phyloP scores from a whole-genome alignment of 2,329 filamentous ascomycete genomes.

The Fusarium heterosporum region DNA sequence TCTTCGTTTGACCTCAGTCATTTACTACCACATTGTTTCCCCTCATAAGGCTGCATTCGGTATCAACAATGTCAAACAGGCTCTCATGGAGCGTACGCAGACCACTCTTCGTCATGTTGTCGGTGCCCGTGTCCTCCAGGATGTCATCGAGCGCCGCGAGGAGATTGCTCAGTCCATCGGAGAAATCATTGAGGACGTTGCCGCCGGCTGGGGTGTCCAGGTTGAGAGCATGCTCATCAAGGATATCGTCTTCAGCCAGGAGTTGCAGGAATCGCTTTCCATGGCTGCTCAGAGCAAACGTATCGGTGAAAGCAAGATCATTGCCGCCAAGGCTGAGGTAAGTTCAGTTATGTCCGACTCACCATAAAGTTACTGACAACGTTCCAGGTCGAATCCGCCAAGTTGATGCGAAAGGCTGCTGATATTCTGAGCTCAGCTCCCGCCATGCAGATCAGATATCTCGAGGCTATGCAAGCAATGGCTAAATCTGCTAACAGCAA shows the following conservation, averaged over 20 bases:
- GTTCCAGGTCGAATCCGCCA: slow-evolving; percentile 83
- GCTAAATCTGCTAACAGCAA: slow-evolving; percentile 92
- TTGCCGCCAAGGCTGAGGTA: slow-evolving; percentile 90
- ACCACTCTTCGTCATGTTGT: slow-evolving; percentile 97
- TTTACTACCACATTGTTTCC: slow-evolving; percentile 97
- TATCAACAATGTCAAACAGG: slow-evolving; percentile 92
- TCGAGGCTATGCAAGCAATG: slow-evolving; percentile 99
- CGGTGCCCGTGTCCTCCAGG: slow-evolving; percentile 93
- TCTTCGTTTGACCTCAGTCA: slow-evolving; percentile 91
- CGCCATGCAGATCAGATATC: slow-evolving; percentile 97
- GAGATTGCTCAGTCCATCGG: slow-evolving; percentile 95
- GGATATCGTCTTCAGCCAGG: slow-evolving; percentile 96
- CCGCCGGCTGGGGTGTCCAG: slow-evolving; percentile 91
- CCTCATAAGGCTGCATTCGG: slow-evolving; percentile 98
- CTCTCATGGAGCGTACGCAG: slow-evolving; percentile 97
- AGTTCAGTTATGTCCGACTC: not conserved
- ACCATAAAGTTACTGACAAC: not conserved
- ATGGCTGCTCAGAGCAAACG: slow-evolving; percentile 99
- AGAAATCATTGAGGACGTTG: slow-evolving; percentile 97
- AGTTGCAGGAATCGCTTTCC: slow-evolving; percentile 93
- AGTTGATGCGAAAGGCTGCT: slow-evolving; percentile 91
- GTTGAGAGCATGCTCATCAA: slow-evolving; percentile 99
- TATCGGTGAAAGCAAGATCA: slow-evolving; percentile 98
- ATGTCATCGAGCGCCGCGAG: slow-evolving; percentile 97
- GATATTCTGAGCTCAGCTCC: slow-evolving; percentile 92